Percentiles rank a stretch among this genome's conserved stretches.
phyloP scores from a whole-genome alignment of 352 stramenopile species.

The Pythium angustatum region DNA sequence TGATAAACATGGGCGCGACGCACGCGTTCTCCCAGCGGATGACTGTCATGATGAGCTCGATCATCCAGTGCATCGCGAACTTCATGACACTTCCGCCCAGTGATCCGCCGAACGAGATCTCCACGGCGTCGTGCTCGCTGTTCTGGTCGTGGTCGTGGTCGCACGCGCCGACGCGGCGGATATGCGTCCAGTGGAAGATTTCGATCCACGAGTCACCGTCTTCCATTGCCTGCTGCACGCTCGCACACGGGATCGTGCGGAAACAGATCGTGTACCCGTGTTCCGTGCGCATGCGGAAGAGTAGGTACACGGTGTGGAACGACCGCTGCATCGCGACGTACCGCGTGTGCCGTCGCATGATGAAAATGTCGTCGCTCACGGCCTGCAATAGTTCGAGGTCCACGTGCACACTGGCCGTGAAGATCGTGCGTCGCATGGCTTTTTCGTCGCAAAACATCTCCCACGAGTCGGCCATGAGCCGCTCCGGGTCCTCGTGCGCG shows the following conservation, averaged over 20 bases:
- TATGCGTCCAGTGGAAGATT: constrained; percentile 65
- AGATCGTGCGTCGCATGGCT: constrained; percentile 56
- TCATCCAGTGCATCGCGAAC: constrained; percentile 71
- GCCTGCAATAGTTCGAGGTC: constrained; percentile 51
- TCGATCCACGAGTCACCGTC: constrained; percentile 60
- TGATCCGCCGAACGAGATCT: constrained; percentile 60
- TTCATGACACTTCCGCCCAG: constrained; percentile 55
- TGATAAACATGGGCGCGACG: constrained; percentile 54
- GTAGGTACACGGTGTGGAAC: constrained; percentile 74
- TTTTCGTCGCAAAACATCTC: constrained; percentile 46
- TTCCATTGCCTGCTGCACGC: constrained; percentile 50
- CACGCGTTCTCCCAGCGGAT: constrained; percentile 67
- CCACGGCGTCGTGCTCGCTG: constrained; percentile 18
- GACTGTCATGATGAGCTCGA: constrained; percentile 77
- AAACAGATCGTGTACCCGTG: constrained; percentile 66
- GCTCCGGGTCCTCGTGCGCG: constrained; percentile 32
- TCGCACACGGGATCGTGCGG: constrained; percentile 54
- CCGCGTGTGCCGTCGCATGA: constrained; percentile 60
- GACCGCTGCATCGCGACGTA: constrained; percentile 47
- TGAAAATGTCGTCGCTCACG: constrained; percentile 47
- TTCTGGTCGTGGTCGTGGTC: constrained; percentile 10
- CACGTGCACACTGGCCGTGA: constrained; percentile 44
- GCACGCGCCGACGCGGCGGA: constrained; percentile 33
- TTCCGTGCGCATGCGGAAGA: constrained; percentile 60
- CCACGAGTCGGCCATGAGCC: constrained; percentile 53